These are phyloP conservation scores for Trypanosoma mega DNA, from an alignment of 208 protist species.

Conservation along the genomic window DNA sequence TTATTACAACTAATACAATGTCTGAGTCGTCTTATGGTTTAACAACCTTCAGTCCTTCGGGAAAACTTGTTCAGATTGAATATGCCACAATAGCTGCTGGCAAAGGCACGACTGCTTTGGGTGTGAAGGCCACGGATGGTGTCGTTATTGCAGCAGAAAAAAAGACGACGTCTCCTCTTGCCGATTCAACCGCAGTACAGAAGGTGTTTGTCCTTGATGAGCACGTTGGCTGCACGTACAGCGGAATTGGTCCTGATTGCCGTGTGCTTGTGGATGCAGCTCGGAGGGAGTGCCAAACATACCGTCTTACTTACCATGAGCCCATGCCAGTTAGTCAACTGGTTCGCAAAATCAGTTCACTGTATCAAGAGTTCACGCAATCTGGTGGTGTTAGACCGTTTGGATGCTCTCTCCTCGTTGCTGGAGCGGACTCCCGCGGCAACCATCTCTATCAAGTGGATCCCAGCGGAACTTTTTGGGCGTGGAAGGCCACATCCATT, in stretches of 20 bases:
- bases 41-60: conserved; percentile 99
- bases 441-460: conserved; percentile 99
- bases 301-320: conserved; percentile 93
- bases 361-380: conserved; percentile 99
- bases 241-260: conserved; percentile 98
- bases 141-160: conserved; percentile 99
- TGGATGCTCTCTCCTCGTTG: conserved; percentile 99
- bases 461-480: conserved; percentile 98
- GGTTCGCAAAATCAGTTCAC: conserved; percentile 95
- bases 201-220: conserved; percentile 95
- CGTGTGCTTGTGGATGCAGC: conserved; percentile 96
- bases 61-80: conserved; percentile 99
- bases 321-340: conserved; percentile 95
- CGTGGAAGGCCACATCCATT: conserved; percentile 99
- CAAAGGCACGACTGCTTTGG: conserved; percentile 91
- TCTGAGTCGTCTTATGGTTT: conserved; percentile 97
- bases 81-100: conserved; percentile 98
- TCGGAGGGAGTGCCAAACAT: conserved; percentile 95
- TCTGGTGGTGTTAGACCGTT: conserved; percentile 99
- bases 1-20: conserved; percentile 36
- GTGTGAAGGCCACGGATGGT: conserved; percentile 96
- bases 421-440: conserved; percentile 94
- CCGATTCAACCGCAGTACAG: conserved; percentile 94
- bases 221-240: conserved; percentile 98
- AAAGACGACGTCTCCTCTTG: conserved; percentile 95